Evolutionary conservation across 192 early-diverging fungal genomes (phyloP).

Genomic region (Paraglomus brasilianum): DNA sequence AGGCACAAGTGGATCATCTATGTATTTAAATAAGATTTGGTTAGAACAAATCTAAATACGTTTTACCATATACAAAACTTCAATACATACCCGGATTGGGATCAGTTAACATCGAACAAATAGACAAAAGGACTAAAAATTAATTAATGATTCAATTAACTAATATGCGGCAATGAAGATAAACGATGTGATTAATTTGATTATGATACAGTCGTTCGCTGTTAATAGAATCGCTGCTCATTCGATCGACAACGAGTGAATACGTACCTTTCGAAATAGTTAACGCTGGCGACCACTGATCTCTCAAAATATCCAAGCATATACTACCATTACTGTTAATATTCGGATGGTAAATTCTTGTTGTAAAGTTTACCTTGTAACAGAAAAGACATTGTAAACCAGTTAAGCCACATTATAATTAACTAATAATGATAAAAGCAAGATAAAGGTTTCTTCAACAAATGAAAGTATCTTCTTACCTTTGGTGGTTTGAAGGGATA

Average conservation of each 20-base stretch:
- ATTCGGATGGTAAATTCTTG: slow-evolving; percentile 98
- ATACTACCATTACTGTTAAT: slow-evolving; percentile 98
- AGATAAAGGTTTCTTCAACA: background rate
- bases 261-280: slow-evolving; percentile 90
- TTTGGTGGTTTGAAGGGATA: slow-evolving; percentile 99
- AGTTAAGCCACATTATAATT: slow-evolving; percentile 1
- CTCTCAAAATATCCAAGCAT: slow-evolving; percentile 96
- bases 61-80: background rate
- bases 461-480: slow-evolving; percentile 44
- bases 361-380: slow-evolving; percentile 85
- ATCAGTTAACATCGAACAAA: slow-evolving; percentile 97
- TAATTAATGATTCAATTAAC: slow-evolving; percentile 1
- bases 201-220: background rate
- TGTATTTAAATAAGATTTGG: slow-evolving; percentile 6
- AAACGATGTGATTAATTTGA: slow-evolving; percentile 8
- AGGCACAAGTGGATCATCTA: slow-evolving; percentile 92
- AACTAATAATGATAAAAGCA: slow-evolving; percentile 12
- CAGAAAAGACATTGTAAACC: background rate
- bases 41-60: background rate
- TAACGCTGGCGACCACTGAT: slow-evolving; percentile 98
- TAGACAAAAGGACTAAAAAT: slow-evolving; percentile 84
- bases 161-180: too few species aligned
- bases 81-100: slow-evolving; percentile 79
- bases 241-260: slow-evolving; percentile 4
- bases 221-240: slow-evolving; percentile 1